Evolutionary conservation across 2,329 filamentous ascomycete species (phyloP), one percentile per base, ranked within the genome.

Genomic region (Alternaria atra): DNA sequence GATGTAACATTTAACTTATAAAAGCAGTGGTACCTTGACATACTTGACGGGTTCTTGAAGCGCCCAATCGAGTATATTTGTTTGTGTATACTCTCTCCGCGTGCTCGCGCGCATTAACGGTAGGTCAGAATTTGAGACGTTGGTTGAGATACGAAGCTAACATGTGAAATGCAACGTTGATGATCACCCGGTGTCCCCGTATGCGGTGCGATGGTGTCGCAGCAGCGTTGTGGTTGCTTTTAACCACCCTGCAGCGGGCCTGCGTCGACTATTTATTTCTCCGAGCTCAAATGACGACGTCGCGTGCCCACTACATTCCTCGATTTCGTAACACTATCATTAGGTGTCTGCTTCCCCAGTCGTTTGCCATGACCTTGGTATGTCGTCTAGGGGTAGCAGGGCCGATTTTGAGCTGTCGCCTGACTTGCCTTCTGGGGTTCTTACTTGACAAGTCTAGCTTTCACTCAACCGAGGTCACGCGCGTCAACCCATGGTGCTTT

Each of bases 381-480:
- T 30, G 55, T 46, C 27, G 47, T 17, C 37, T 30, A 23, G 40
- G 60, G 66, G 65, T 59, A 66, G 46, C 63, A 55, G 53, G 53
- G 63, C 64, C 65, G 68, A 61, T 54, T 53, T 32, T 37, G 44
- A 30, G 43, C 43, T 35, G 65, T 69, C 69, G 67, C 54, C 67
- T 72, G 69, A 72, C 66, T 52, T 58, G 47, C 43, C 51, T 52
- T 58, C 59, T 51, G 53, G 34, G 46, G 60, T 54, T 55, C 23
- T 27, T 46, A 47, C 58, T 32, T 52, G 55, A 43, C 47, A 52
- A 29, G 54, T 13, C 29, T n/a, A 15, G 29, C 32, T 37, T 34
- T 34, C 48, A 29, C 59, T 56, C 55, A 56, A 52, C 65, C 67
- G 65, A 73, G 72, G 68, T 74, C 72, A 73, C 69, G 69, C 70